Base-by-base conservation (phyloP, 495 filamentous ascomycete species). In the Neurospora sp. region DNA sequence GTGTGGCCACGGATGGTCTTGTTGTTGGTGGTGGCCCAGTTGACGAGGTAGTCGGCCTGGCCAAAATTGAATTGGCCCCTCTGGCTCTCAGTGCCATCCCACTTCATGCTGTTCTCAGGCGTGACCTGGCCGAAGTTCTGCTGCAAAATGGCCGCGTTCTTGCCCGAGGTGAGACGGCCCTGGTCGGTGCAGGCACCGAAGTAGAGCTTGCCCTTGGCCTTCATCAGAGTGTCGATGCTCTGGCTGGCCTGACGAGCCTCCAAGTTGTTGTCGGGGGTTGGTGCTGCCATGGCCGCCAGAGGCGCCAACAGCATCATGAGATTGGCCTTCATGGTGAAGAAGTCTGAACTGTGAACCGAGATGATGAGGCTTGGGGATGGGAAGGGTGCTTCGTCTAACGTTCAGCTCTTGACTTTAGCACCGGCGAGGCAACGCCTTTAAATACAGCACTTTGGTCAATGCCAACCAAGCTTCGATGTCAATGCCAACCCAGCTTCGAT, bases 31-130 rank as follows among this genome's bases (percentile, higher is more conserved):
- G 76, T 79, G 40, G 89, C 89, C 82, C 85, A 91, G 82, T 90
- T 83, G 77, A 89, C 88, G 16, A 89, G 84, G 80, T 83, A 84
- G 79, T 90, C 88, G 59, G 85, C 84, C 40, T 80, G 76, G 35
- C 74, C 80, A 75, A 86, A 88, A 74, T 79, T 87, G 85, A 87
- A 90, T 18, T 48, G 74, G 48, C 84, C 84, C 74, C 82, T 79
- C 27, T 79, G 80, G 22, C 81, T 73, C 76, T 90, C 82, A 70
- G 84, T 84, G 48, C 82, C 71, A 75, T 88, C 84, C 87, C 86
- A 90, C 80, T 90, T 90, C 87, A 91, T 89, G 80, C 83, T 87
- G 83, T 91, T 91, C 85, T 91, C 90, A 20, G 88, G 88, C 5
- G 89, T 91, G 39, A 91, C 83, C 74, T 85, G 84, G 40, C 89